These are phyloP conservation scores for Symbiodinium pilosum DNA, from an alignment of 73 alveolate species.

Conservation along the genomic window DNA sequence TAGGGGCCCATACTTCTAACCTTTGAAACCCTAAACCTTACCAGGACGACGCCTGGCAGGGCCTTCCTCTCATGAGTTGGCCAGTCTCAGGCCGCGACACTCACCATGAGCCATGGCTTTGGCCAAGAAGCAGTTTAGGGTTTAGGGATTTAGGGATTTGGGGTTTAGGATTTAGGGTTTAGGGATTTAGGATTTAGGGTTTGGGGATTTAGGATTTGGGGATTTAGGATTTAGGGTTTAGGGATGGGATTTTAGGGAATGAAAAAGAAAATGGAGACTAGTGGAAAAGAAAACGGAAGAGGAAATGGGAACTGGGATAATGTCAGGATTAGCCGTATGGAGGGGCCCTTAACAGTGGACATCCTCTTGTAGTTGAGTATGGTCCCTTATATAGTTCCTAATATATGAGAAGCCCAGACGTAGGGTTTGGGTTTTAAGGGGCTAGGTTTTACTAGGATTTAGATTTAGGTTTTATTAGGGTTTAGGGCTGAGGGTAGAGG, in stretches of 20 bases:
- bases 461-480: neutral
- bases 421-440: neutral
- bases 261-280: too few species aligned
- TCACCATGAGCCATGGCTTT: conserved; percentile 8
- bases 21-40: neutral
- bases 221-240: neutral
- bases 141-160: neutral
- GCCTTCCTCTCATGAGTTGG: conserved; percentile 79
- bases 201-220: too few species aligned
- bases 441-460: neutral
- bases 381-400: too few species aligned
- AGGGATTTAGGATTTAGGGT: neutral
- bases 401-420: neutral
- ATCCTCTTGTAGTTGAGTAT: too few species aligned
- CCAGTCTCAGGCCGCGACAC: conserved; percentile 74
- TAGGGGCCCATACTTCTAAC: neutral
- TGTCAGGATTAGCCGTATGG: too few species aligned
- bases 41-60: conserved; percentile 78
- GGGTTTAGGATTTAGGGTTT: neutral
- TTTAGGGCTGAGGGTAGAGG: neutral
- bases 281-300: too few species aligned
- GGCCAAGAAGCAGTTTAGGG: neutral
- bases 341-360: too few species aligned
- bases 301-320: too few species aligned
- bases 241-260: neutral